Evolutionary conservation across 352 stramenopile species (phyloP), one percentile per base, ranked within the genome.

Genomic region (Phytophthora cactorum): DNA sequence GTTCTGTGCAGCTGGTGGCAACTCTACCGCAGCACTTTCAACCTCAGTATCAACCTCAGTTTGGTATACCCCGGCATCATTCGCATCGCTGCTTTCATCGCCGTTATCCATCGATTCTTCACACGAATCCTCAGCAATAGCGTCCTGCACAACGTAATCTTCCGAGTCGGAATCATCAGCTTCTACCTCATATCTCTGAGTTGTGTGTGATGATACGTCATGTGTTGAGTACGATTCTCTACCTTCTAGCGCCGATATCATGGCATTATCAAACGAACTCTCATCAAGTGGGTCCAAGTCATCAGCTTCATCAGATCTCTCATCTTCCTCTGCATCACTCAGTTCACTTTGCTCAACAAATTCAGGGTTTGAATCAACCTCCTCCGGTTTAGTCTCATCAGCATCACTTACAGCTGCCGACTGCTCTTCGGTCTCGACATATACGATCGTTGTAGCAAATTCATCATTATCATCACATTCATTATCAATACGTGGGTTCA

Each of bases 381-480:
- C 22, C 22, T 22, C 22, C 22, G 22, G 22, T 22, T 22, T 22
- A 22, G 22, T 22, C 22, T 70, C 58, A 63, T 61, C 59, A 66
- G 25, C 46, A 12, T 70, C 68, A 34, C n/a, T 45, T 59, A 68
- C 7, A 28, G 52, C 39, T 49, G 25, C 45, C 27, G 52, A 52
- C 29, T 61, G 51, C 39, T 52, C 50, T 38, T 63, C 65, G 6
- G 45, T 54, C 47, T 70, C 52, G 50, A 50, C 46, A 66, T 38
- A 27, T 5, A 67, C 54, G 59, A 58, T 60, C 15, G 50, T 52
- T 52, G 68, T 70, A 69, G 69, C 59, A 75, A 67, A 64, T 59
- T 64, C 54, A 59, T 69, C 63, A 68, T 64, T 70, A n/a, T 61
- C 52, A 56, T 79, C 59, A 67, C 66, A 67, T 72, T 81, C 75